Evolutionary conservation across 257 asterid genomes (phyloP).

Genomic region (Solanum etuberosum): DNA sequence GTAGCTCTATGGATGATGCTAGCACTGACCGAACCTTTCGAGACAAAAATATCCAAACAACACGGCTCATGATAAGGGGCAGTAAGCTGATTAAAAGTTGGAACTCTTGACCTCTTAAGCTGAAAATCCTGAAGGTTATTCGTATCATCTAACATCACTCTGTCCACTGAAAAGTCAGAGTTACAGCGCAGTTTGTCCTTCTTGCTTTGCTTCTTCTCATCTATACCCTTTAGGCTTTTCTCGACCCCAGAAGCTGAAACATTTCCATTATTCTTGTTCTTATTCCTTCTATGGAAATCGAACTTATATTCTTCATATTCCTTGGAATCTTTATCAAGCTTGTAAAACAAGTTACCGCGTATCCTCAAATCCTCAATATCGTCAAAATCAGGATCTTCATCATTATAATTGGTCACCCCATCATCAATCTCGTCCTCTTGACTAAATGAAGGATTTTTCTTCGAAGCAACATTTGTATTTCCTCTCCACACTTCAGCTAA

Average conservation of each 20-base stretch:
- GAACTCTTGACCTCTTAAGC: conserved; percentile 39
- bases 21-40: conserved; percentile 70
- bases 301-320: conserved; percentile 66
- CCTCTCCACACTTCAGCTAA: conserved; percentile 57
- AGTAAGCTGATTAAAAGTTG: conserved; percentile 68
- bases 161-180: background rate
- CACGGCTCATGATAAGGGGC: conserved; percentile 81
- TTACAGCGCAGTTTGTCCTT: background rate
- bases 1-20: conserved; percentile 77
- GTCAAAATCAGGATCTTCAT: conserved; percentile 34
- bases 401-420: conserved; percentile 1
- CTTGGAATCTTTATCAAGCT: conserved; percentile 68
- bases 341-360: conserved; percentile 61
- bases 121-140: conserved; percentile 4
- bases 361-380: conserved; percentile 76
- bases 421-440: conserved; percentile 10
- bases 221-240: conserved; percentile 12
- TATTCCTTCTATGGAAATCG: conserved; percentile 60
- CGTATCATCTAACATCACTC: background rate
- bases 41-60: conserved; percentile 62
- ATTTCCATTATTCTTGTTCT: conserved; percentile 18
- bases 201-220: conserved; percentile 16
- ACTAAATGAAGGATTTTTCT: background rate
- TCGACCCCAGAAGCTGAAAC: conserved; percentile 1
- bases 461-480: conserved; percentile 3